Evolutionary conservation across 2,329 filamentous ascomycete species (phyloP).

Genomic region (Trichophyton rubrum): DNA sequence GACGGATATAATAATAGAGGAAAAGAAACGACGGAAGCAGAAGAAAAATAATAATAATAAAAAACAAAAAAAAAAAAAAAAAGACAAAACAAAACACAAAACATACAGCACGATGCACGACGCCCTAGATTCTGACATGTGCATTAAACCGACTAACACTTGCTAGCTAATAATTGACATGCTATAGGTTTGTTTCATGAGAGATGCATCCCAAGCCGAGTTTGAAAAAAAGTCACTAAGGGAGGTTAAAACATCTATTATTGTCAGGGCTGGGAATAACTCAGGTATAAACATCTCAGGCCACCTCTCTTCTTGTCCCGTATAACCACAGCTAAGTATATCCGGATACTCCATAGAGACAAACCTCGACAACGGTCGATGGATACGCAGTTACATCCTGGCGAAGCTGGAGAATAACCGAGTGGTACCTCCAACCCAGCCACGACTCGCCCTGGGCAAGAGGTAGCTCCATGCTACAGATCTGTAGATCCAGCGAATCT

Average conservation of each 20-base stretch:
- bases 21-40: not conserved
- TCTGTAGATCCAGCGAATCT: not conserved
- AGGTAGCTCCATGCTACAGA: not conserved
- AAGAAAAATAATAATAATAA: not conserved
- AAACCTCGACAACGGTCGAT: too few species aligned
- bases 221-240: not conserved
- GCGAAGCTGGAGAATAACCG: not conserved
- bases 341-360: too few species aligned
- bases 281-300: too few species aligned
- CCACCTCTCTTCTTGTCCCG: too few species aligned
- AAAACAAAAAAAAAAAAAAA: not conserved
- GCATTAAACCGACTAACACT: not conserved
- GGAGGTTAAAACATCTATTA: not conserved
- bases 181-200: not conserved
- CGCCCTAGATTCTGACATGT: not conserved
- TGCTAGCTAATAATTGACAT: not conserved
- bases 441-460: not conserved
- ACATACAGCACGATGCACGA: not conserved
- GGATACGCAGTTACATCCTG: too few species aligned
- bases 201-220: too few species aligned
- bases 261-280: not conserved
- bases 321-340: too few species aligned
- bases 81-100: not conserved
- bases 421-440: not conserved
- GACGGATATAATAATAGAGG: not conserved